Evolutionary conservation across 306 rosid species (phyloP).

Genomic region (Canavalia ensiformis): DNA sequence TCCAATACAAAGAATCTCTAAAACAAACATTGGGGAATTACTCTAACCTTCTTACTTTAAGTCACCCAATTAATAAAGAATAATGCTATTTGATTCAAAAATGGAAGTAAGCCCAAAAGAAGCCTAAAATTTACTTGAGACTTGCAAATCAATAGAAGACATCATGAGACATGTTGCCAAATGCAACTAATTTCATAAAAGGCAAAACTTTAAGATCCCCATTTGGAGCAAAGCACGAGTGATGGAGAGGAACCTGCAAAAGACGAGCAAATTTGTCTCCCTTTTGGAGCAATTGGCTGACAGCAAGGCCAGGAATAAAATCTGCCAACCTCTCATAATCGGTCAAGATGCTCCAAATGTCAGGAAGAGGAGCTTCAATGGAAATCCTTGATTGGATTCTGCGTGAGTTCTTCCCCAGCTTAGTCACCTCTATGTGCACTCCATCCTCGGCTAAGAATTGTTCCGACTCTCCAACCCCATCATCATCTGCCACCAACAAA

Average conservation of each 20-base stretch:
- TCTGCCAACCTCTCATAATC: constrained; percentile 88
- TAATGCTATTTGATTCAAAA: too few relatives aligned
- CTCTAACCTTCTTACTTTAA: too few relatives aligned
- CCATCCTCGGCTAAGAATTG: constrained; percentile 55
- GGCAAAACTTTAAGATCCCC: too few relatives aligned
- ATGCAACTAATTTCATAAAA: too few relatives aligned
- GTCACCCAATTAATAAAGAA: too few relatives aligned
- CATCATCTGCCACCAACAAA: constrained; percentile 31
- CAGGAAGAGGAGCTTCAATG: constrained; percentile 63
- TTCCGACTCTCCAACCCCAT: not conserved
- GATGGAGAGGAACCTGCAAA: constrained; percentile 64
- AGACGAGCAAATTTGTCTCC: constrained; percentile 69
- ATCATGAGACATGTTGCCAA: too few relatives aligned
- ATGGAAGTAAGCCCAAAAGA: too few relatives aligned
- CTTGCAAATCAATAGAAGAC: too few relatives aligned
- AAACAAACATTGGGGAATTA: too few relatives aligned
- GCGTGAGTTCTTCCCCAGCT: constrained; percentile 65
- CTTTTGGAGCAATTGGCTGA: constrained; percentile 67
- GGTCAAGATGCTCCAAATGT: constrained; percentile 77
- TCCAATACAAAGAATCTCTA: too few relatives aligned
- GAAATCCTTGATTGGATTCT: constrained; percentile 71
- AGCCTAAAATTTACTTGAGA: too few relatives aligned
- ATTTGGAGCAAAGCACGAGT: not conserved
- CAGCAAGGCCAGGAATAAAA: constrained; percentile 86
- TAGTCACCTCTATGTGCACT: constrained; percentile 63